Conservation (phyloP, 768 basidiomycete species). For the Leccinum subtestaceum region DNA sequence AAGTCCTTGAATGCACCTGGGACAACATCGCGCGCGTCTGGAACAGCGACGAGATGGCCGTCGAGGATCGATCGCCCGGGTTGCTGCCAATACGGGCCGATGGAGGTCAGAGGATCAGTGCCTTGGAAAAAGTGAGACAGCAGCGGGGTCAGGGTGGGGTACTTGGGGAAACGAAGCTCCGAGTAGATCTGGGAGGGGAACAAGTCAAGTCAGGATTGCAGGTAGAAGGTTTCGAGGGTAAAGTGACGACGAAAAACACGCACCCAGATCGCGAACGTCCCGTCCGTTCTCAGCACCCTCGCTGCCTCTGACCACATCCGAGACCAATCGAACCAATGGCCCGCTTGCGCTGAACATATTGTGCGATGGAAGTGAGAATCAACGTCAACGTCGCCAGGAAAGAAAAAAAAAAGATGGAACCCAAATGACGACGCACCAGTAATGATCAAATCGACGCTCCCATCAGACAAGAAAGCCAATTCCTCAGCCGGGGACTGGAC, state of each 20-base stretch:
- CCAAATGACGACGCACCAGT: constrained; percentile 44
- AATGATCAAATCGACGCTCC: constrained; percentile 59
- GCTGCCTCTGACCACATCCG: constrained; percentile 67
- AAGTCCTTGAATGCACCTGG: constrained; percentile 39
- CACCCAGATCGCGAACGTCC: constrained; percentile 75
- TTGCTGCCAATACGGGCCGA: constrained; percentile 77
- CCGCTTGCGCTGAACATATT: constrained; percentile 59
- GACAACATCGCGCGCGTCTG: constrained; percentile 42
- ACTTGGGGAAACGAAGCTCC: constrained; percentile 65
- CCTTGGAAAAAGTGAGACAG: constrained; percentile 68
- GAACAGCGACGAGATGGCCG: constrained; percentile 66
- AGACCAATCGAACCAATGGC: constrained; percentile 81
- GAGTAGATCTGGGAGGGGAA: constrained; percentile 50
- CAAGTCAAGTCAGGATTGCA: no score
- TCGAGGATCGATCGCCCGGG: constrained; percentile 79
- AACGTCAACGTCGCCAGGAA: background rate
- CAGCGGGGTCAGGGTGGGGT: constrained; percentile 54
- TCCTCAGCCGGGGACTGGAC: constrained; percentile 52
- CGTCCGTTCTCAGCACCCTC: constrained; percentile 56
- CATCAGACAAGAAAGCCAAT: constrained; percentile 46
- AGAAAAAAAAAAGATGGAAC: background rate
- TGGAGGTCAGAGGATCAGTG: constrained; percentile 44
- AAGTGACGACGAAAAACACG: constrained; percentile 14
- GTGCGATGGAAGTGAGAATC: background rate
- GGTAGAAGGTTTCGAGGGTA: background rate